These are phyloP conservation scores for Ogataea sp. DNA, from an alignment of 805 yeast genomes.

Conservation along the genomic window DNA sequence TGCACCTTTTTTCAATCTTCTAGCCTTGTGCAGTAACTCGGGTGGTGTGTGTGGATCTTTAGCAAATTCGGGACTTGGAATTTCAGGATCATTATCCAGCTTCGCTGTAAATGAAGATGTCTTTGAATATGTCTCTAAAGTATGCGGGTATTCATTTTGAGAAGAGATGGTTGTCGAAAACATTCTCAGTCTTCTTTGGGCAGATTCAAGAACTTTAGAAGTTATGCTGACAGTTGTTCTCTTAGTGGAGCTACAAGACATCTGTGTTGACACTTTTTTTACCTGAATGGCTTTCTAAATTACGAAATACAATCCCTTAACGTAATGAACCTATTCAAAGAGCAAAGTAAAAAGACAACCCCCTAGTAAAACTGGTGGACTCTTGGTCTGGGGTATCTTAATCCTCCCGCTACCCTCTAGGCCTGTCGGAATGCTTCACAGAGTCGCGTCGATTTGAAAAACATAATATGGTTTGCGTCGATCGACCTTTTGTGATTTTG, in stretches of 20 bases:
- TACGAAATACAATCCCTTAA: too few species aligned
- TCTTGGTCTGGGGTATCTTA: too few species aligned
- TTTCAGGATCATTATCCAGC: constrained; percentile 21
- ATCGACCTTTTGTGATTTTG: too few species aligned
- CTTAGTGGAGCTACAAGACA: neutral
- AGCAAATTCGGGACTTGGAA: constrained; percentile 19
- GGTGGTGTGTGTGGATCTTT: constrained; percentile 19
- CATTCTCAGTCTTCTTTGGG: constrained; percentile 2
- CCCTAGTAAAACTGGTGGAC: too few species aligned
- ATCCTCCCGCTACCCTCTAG: too few species aligned
- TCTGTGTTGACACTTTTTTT: neutral
- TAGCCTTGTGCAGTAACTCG: constrained; percentile 39
- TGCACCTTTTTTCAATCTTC: constrained; percentile 51
- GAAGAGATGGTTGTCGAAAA: constrained; percentile 3
- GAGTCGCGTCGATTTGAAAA: too few species aligned
- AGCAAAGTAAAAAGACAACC: too few species aligned
- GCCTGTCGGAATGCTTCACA: too few species aligned
- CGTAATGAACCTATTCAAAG: too few species aligned
- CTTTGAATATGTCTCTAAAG: constrained; percentile 18
- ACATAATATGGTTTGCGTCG: too few species aligned
- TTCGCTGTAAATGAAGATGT: constrained; percentile 20
- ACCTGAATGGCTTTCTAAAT: constrained; percentile 1
- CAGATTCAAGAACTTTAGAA: neutral
- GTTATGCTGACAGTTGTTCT: neutral
- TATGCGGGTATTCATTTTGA: neutral